Percentiles rank a stretch among this genome's conserved stretches.
Evolutionary conservation across 495 filamentous ascomycete species (phyloP).

Genomic region (Apodospora peruviana): DNA sequence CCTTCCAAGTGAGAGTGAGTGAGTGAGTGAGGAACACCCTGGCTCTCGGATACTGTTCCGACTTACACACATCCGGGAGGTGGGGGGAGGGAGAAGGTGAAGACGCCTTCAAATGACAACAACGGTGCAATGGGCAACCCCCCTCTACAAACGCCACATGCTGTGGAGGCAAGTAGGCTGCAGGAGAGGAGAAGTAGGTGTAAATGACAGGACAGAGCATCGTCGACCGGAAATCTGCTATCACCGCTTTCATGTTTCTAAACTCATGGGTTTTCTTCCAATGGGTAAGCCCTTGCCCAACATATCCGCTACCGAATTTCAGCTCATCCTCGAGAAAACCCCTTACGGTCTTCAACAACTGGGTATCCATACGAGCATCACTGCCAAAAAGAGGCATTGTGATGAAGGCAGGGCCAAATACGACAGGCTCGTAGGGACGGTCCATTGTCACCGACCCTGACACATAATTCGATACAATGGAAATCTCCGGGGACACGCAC

Average conservation of each 20-base stretch:
- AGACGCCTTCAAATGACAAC: background rate
- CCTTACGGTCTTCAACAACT: too few relatives aligned
- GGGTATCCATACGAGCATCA: too few relatives aligned
- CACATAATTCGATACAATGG: background rate
- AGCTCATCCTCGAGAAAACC: too few relatives aligned
- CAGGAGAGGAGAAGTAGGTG: background rate
- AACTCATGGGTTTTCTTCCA: too few relatives aligned
- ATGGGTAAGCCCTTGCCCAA: too few relatives aligned
- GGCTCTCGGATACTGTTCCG: background rate
- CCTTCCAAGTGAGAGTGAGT: too few relatives aligned
- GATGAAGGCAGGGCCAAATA: background rate
- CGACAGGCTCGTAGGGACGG: background rate
- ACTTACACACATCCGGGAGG: background rate
- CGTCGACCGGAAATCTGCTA: background rate
- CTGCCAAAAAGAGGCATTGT: background rate
- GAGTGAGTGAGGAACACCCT: background rate
- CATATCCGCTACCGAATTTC: too few relatives aligned
- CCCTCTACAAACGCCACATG: background rate
- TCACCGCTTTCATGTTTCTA: background rate
- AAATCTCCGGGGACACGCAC: background rate
- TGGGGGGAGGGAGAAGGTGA: too few relatives aligned
- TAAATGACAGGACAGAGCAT: background rate
- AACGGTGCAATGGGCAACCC: background rate
- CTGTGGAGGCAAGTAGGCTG: background rate
- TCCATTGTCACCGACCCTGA: background rate